Conservation (phyloP, 2,329 filamentous ascomycete species). For the Scytalidium lignicola region DNA sequence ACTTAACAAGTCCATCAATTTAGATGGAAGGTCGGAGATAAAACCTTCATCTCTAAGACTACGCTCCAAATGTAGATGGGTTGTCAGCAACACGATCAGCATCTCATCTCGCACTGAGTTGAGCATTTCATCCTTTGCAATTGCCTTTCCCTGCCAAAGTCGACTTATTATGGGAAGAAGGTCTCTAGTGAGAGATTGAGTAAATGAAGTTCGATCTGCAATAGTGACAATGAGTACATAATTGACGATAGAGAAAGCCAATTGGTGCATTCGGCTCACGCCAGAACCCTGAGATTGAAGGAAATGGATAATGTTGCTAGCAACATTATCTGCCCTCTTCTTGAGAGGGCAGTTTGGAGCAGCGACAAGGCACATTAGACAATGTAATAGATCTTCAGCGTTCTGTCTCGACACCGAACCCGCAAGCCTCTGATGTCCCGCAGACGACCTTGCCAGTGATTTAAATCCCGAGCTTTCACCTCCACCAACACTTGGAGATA, state of each 20-base stretch:
- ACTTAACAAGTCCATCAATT: conserved; percentile 62
- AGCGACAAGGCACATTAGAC: conserved; percentile 58
- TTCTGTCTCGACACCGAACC: conserved; percentile 27
- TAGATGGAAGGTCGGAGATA: conserved; percentile 29
- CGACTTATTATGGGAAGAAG: conserved; percentile 67
- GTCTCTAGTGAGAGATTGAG: conserved; percentile 50
- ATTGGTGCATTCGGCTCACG: conserved; percentile 60
- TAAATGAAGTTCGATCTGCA: conserved; percentile 62
- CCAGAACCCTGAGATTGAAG: conserved; percentile 54
- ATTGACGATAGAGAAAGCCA: conserved; percentile 74
- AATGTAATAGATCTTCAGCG: conserved; percentile 55
- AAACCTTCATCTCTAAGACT: conserved; percentile 39
- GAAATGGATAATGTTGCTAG: conserved; percentile 53
- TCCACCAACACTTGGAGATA: conserved; percentile 13
- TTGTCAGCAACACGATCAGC: conserved; percentile 64
- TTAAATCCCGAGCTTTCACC: conserved; percentile 11
- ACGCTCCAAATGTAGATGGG: conserved; percentile 58
- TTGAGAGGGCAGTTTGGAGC: conserved; percentile 64
- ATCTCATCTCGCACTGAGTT: conserved; percentile 71
- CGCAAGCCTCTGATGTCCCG: conserved; percentile 20
- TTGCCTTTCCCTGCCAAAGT: conserved; percentile 71
- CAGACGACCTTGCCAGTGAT: conserved; percentile 17
- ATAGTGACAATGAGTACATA: conserved; percentile 59
- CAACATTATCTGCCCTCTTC: conserved; percentile 49
- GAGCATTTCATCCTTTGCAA: conserved; percentile 49